Percentiles rank a stretch among this genome's conserved stretches.
Evolutionary conservation across 164 flowering plant species (phyloP).

Genomic region (Berberis vulgaris): DNA sequence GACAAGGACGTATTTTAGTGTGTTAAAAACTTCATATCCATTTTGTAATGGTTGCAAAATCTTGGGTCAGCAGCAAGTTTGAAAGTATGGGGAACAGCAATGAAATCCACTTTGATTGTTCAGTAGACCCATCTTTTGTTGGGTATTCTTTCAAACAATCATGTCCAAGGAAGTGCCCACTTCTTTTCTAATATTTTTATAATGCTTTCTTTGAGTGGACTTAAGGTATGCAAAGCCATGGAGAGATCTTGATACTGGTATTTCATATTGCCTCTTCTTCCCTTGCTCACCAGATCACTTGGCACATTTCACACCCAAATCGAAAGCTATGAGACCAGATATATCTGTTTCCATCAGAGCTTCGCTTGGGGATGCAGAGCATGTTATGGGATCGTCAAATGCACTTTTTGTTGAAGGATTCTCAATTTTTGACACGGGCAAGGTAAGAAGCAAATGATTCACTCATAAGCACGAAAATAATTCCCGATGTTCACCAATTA

Average conservation of each 20-base stretch:
- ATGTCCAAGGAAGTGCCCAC: background rate
- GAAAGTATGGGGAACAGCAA: constrained; percentile 18
- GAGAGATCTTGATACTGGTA: constrained; percentile 52
- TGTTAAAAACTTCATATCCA: background rate
- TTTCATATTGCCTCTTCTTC: constrained; percentile 63
- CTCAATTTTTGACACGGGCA: constrained; percentile 37
- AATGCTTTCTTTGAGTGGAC: constrained; percentile 4
- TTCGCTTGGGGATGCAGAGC: constrained; percentile 31
- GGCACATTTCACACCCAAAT: constrained; percentile 34
- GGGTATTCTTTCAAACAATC: constrained; percentile 37
- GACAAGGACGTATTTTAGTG: background rate
- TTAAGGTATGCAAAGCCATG: constrained; percentile 66
- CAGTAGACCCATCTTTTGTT: constrained; percentile 64
- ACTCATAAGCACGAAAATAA: no score
- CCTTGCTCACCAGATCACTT: constrained; percentile 81
- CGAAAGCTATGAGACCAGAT: constrained; percentile 31
- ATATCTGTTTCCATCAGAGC: constrained; percentile 46
- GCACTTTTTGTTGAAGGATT: constrained; percentile 80
- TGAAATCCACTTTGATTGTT: constrained; percentile 42
- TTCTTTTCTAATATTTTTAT: constrained; percentile 1
- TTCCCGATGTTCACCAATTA: no score
- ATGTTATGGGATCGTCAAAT: constrained; percentile 56
- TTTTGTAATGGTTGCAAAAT: constrained; percentile 10
- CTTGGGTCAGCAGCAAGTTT: constrained; percentile 14
- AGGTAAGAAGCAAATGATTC: constrained; percentile 29